Conservation (phyloP, 345 rosid species). For the Citrus sp. region DNA sequence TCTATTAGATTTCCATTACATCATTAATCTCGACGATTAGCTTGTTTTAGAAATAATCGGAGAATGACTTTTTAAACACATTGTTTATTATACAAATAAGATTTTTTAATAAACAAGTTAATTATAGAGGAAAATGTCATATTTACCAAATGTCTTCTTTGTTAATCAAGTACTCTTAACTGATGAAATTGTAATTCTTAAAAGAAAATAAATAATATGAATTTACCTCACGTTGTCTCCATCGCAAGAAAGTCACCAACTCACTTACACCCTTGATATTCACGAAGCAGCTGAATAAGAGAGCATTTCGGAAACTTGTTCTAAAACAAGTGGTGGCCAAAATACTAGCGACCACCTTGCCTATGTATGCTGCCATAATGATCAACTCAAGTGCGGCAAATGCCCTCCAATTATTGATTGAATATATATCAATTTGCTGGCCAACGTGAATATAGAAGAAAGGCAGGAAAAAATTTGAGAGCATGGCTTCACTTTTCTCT, state of each 20-base stretch:
- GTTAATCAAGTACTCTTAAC: no score
- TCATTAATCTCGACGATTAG: no score
- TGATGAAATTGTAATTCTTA: no score
- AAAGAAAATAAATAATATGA: no score
- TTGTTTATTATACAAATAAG: no score
- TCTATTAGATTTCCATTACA: no score
- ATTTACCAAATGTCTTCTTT: no score
- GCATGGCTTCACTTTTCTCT: constrained; percentile 21
- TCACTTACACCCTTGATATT: constrained; percentile 26
- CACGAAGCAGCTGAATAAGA: constrained; percentile 26
- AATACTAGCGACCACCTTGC: constrained; percentile 14
- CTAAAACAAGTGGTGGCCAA: background rate
- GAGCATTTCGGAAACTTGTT: constrained; percentile 7
- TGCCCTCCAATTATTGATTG: background rate
- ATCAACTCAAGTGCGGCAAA: background rate
- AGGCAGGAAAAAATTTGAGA: constrained; percentile 27
- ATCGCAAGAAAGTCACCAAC: background rate
- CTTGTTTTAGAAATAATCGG: no score
- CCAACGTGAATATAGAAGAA: constrained; percentile 20
- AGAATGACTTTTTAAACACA: no score
- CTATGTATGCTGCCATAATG: background rate
- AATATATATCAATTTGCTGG: background rate
- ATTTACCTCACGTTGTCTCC: background rate
- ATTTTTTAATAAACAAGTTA: no score
- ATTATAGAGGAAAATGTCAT: no score